Base-by-base conservation (phyloP, 192 early-diverging fungal species). In the Gonapodya prolifera region DNA sequence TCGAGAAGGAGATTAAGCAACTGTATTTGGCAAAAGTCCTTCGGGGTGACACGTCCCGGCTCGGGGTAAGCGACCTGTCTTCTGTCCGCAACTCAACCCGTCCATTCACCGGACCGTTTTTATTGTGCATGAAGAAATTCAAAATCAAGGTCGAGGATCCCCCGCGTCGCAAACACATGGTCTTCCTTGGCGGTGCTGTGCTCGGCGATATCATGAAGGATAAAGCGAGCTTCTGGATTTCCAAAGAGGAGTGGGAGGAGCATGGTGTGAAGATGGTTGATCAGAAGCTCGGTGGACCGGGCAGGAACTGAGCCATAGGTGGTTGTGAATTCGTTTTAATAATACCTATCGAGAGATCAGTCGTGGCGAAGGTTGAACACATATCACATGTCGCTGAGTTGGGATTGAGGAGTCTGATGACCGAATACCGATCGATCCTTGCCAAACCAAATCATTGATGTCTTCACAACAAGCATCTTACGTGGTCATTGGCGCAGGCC, bases 1-100 rank as follows among this genome's bases (percentile, higher is more conserved):
- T 99, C 35, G 98, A 99, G 84, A 98, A 98, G 88, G 98, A 99
- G 85, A 82, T 98, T 76, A 98, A 98, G 82, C 95, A 98, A 83
- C 84, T 98, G 69, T 99, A 98, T 82, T 82, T 98, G 78, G 88
- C 91, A 35, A 92, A 92, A 75, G 95, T 98, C 18, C 88, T 97
- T 76, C 86, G 91, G 69, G 94, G 94, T 35, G 95, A 99, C 84
- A 84, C 82, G 2, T 85, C 86, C 18, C 87, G 94, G 35, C 91
- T 99, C 70, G 87, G 85, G 80, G 94, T 95, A 86, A 81, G 84
- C 90, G 1, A 28, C 29, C 13, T 73, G 33, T 33, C 71, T 70
- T 23, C 30, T 75, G 2, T 30, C 1, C 31, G 1, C 2, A 75
- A 13, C 23, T 35, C 33, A 1, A 1, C 1, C 2, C 30, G 0